phyloP scores from a whole-genome alignment of 2,329 filamentous ascomycete genomes.

The Simplicillium sp. region DNA sequence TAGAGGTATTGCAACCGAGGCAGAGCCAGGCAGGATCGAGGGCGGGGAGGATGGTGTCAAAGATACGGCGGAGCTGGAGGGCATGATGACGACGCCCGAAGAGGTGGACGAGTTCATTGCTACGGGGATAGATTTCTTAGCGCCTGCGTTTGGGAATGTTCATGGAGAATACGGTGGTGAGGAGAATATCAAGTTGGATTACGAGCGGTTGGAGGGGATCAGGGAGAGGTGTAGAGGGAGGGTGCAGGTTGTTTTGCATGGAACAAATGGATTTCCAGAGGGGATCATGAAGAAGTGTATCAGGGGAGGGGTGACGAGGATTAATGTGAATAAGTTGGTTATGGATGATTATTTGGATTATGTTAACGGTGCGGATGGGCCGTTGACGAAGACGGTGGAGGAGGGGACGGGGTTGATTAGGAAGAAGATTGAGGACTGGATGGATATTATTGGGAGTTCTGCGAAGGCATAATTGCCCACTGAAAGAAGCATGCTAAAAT shows the following conservation, averaged over 20 bases:
- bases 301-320: slow-evolving; percentile 38
- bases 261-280: slow-evolving; percentile 43
- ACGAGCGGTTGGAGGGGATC: slow-evolving; percentile 21
- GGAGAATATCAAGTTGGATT: no score
- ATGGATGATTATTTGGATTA: slow-evolving; percentile 32
- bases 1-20: slow-evolving; percentile 57
- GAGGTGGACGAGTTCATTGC: slow-evolving; percentile 61
- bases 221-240: slow-evolving; percentile 20
- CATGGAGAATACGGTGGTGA: slow-evolving; percentile 59
- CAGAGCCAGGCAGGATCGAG: slow-evolving; percentile 57
- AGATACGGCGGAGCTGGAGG: slow-evolving; percentile 39
- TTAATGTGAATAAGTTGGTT: slow-evolving; percentile 48
- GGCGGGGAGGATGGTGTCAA: slow-evolving; percentile 63
- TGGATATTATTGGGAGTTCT: not conserved
- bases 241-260: slow-evolving; percentile 40
- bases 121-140: slow-evolving; percentile 67
- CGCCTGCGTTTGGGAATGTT: slow-evolving; percentile 68
- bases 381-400: not conserved
- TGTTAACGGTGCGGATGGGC: no score
- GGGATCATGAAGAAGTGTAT: slow-evolving; percentile 43
- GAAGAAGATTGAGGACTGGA: not conserved
- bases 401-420: slow-evolving; percentile 3
- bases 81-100: slow-evolving; percentile 54
- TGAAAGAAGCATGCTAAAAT: no score
- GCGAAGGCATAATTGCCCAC: not conserved